Conservation (phyloP, 164 flowering plant genomes). For the Kalanchoe fedtschenkoi region DNA sequence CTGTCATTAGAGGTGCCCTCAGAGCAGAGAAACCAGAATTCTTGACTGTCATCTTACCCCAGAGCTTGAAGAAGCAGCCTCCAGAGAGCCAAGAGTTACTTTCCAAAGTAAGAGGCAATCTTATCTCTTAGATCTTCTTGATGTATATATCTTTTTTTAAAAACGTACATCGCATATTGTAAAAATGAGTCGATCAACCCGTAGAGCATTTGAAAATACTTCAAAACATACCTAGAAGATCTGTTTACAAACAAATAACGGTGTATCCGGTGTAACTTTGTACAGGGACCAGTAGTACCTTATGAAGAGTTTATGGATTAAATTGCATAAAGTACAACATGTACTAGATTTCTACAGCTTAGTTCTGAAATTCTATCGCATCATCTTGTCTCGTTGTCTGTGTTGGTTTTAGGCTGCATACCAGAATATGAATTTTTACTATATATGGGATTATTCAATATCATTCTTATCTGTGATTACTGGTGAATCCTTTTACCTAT, state of each 20-base stretch:
- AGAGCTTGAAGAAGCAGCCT: constrained; percentile 83
- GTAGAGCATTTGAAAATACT: background rate
- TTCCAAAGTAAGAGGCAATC: constrained; percentile 50
- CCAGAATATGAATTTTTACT: background rate
- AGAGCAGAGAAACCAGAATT: constrained; percentile 46
- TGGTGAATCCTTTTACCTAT: background rate
- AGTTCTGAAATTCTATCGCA: background rate
- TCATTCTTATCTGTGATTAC: background rate
- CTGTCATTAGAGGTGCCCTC: constrained; percentile 77
- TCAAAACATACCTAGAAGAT: no score
- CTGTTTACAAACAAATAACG: no score
- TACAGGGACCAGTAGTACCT: no score
- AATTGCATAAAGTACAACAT: background rate
- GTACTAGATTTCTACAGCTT: background rate
- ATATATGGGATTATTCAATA: background rate
- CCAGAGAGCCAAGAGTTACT: constrained; percentile 98
- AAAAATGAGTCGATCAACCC: background rate
- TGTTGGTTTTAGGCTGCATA: background rate
- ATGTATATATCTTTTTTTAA: background rate
- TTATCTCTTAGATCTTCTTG: background rate
- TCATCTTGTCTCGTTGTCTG: background rate
- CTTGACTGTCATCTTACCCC: constrained; percentile 93
- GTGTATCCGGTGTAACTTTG: no score
- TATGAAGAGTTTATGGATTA: no score
- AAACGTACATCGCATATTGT: background rate